Conservation (phyloP, 352 stramenopile genomes). For the Phytophthora chlamydospora region DNA sequence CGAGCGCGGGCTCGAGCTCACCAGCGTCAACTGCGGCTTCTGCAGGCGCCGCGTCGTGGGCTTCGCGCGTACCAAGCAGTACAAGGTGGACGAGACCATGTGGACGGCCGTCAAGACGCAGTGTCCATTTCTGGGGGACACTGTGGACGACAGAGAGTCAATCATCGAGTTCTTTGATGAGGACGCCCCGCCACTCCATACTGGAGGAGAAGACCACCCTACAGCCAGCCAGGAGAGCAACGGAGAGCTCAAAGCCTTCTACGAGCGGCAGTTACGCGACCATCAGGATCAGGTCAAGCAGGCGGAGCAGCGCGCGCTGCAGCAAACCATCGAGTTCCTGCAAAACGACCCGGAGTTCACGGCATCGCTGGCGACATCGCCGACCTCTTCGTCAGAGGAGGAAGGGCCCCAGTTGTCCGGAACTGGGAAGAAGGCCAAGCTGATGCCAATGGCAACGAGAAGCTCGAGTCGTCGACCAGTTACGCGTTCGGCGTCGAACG, state of each 20-base stretch:
- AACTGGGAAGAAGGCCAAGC: conserved; percentile 18
- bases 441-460: conserved; percentile 12
- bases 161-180: conserved; percentile 60
- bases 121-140: conserved; percentile 56
- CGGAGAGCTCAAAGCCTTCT: conserved; percentile 49
- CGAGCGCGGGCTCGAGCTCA: conserved; percentile 73
- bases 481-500: conserved; percentile 32
- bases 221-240: conserved; percentile 16
- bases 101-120: conserved; percentile 54
- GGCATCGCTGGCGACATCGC: conserved; percentile 31
- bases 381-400: conserved; percentile 29
- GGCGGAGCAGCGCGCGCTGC: conserved; percentile 42
- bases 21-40: conserved; percentile 81
- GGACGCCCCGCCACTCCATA: conserved; percentile 43
- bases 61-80: conserved; percentile 75
- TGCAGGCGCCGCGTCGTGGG: conserved; percentile 79
- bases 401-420: conserved; percentile 1
- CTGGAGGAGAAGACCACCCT: conserved; percentile 27
- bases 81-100: conserved; percentile 72
- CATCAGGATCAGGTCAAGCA: conserved; percentile 39
- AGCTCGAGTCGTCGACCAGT: conserved; percentile 24
- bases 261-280: conserved; percentile 44
- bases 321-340: conserved; percentile 63
- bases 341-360: conserved; percentile 56
- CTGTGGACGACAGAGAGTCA: conserved; percentile 30